These are phyloP conservation scores for Aspergillus haitiensis DNA, from an alignment of 495 filamentous ascomycete genomes.

Conservation along the genomic window DNA sequence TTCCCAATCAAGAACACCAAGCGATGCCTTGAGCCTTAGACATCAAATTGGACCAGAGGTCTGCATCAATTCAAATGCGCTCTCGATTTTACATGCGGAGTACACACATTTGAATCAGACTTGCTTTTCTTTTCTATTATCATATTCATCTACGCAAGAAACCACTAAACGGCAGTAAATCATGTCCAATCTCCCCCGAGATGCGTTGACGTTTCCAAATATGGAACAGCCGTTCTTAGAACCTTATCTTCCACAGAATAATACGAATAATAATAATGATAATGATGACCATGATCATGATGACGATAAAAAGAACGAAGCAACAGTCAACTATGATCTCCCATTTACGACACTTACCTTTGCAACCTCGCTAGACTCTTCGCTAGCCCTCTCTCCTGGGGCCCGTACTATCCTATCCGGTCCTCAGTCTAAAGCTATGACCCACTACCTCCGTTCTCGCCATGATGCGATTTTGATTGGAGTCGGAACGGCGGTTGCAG, in stretches of 20 bases:
- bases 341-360: constrained; percentile 80
- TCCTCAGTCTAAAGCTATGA: constrained; percentile 82
- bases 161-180: neutral
- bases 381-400: constrained; percentile 71
- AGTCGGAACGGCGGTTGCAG: constrained; percentile 76
- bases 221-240: constrained; percentile 43
- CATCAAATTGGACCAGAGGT: no score
- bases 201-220: constrained; percentile 42
- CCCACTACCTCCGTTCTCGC: constrained; percentile 78
- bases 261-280: neutral
- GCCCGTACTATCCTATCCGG: constrained; percentile 77
- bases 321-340: constrained; percentile 23
- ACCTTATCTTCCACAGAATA: constrained; percentile 41
- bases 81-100: no score
- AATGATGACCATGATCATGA: no score
- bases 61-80: no score
- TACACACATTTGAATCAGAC: no score
- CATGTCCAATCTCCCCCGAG: constrained; percentile 19
- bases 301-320: neutral
- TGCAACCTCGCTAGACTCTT: constrained; percentile 81
- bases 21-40: no score
- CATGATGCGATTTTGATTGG: constrained; percentile 90
- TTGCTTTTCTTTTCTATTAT: no score
- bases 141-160: no score
- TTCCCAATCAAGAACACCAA: no score